phyloP scores from a whole-genome alignment of 2,329 filamentous ascomycete species.

The Cytospora schulzeri region DNA sequence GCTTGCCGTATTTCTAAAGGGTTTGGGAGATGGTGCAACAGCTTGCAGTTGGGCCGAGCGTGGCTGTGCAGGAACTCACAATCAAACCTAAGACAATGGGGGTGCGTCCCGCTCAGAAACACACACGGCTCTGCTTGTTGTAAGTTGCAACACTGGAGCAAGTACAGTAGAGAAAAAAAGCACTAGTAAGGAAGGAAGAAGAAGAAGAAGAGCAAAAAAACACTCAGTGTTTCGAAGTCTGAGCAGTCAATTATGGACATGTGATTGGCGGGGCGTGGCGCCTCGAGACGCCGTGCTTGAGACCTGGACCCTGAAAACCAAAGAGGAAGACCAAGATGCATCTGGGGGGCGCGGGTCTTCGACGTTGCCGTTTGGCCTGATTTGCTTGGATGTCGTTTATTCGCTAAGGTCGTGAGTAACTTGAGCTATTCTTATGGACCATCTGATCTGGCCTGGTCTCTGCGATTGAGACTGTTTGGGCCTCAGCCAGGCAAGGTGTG shows the following conservation, averaged over 20 bases:
- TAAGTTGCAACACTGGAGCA: conserved; percentile 3
- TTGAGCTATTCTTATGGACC: conserved; percentile 20
- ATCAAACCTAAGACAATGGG: conserved; percentile 23
- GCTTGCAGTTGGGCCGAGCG: conserved; percentile 22
- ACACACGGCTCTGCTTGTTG: conserved; percentile 13
- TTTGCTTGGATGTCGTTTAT: not conserved
- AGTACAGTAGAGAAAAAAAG: not conserved
- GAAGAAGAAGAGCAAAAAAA: not conserved
- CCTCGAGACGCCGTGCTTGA: conserved; percentile 6
- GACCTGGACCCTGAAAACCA: conserved; percentile 8
- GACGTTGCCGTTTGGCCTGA: not conserved
- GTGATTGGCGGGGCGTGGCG: conserved; percentile 19
- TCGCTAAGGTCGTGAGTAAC: not conserved
- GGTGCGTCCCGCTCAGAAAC: conserved; percentile 18
- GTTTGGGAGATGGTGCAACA: conserved; percentile 4
- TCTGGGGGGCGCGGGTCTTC: not conserved
- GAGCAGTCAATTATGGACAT: conserved; percentile 6
- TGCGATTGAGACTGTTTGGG: conserved; percentile 7
- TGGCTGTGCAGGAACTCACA: conserved; percentile 26
- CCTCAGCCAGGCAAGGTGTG: not conserved
- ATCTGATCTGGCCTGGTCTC: conserved; percentile 7
- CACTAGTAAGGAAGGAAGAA: not conserved
- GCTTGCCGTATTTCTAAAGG: conserved; percentile 7
- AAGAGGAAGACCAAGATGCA: not conserved
- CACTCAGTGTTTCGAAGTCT: not conserved